Percentiles rank a stretch among this genome's conserved stretches.
These are phyloP conservation scores for Globisporangium orthogonon DNA, from an alignment of 352 stramenopile genomes.

Conservation along the genomic window DNA sequence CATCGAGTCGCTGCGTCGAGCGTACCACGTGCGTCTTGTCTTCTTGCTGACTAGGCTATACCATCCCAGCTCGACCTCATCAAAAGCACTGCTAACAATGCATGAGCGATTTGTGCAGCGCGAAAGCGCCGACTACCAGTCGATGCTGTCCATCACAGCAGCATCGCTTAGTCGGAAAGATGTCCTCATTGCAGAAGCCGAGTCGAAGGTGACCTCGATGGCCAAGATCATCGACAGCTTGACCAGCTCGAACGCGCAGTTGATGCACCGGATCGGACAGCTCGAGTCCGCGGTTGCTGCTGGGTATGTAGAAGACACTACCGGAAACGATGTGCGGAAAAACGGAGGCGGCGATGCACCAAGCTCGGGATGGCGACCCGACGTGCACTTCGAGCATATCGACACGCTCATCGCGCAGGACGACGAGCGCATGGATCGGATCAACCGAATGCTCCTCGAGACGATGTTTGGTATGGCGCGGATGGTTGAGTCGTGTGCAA, in stretches of 20 bases:
- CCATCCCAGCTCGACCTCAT: neutral
- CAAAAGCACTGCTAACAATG: neutral
- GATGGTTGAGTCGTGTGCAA: constrained; percentile 80
- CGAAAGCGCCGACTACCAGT: constrained; percentile 72
- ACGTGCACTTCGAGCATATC: constrained; percentile 46
- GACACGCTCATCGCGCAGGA: constrained; percentile 45
- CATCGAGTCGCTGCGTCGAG: constrained; percentile 54
- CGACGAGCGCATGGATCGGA: constrained; percentile 52
- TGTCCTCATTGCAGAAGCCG: constrained; percentile 51
- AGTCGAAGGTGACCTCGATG: constrained; percentile 66
- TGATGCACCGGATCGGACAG: constrained; percentile 55
- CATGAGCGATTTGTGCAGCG: constrained; percentile 14
- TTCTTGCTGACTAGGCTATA: no score
- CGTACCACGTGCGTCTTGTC: constrained; percentile 39
- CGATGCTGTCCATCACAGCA: constrained; percentile 73
- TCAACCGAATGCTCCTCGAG: constrained; percentile 74
- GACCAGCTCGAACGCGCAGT: constrained; percentile 65
- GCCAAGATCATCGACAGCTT: constrained; percentile 73
- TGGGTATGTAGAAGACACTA: constrained; percentile 6
- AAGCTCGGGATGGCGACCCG: constrained; percentile 10
- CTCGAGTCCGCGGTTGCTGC: constrained; percentile 38
- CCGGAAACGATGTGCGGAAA: neutral
- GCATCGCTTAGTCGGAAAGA: constrained; percentile 74
- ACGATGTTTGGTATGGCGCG: constrained; percentile 80
- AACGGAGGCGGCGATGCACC: neutral